phyloP scores from a whole-genome alignment of 2,329 filamentous ascomycete genomes.

The Simplicillium aogashimaense region DNA sequence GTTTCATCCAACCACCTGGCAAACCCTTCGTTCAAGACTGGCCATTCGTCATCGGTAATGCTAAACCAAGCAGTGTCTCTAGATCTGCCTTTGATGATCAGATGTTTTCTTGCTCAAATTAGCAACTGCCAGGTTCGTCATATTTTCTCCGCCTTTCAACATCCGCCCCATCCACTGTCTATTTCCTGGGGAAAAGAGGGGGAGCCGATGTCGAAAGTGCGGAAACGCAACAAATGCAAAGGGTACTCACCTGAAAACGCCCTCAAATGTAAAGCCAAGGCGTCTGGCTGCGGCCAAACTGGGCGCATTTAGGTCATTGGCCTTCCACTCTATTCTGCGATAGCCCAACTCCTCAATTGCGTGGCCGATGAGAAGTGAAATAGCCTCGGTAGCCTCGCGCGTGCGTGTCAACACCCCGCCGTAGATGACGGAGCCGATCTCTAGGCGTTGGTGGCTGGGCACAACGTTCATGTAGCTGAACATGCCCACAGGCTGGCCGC shows the following conservation, averaged over 20 bases:
- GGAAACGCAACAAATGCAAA: background rate
- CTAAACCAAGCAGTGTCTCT: slow-evolving; percentile 53
- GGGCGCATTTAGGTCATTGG: slow-evolving; percentile 42
- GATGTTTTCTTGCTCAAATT: slow-evolving; percentile 33
- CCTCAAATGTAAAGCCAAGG: slow-evolving; percentile 50
- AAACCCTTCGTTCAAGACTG: slow-evolving; percentile 30
- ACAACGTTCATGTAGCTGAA: slow-evolving; percentile 36
- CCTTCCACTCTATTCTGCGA: slow-evolving; percentile 55
- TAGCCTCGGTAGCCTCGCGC: slow-evolving; percentile 44
- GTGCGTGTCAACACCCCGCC: slow-evolving; percentile 40
- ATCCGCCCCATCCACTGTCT: background rate
- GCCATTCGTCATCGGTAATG: slow-evolving; percentile 51
- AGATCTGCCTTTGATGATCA: slow-evolving; percentile 45
- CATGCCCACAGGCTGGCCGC: slow-evolving; percentile 27
- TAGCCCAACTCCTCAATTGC: slow-evolving; percentile 45
- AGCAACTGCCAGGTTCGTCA: background rate
- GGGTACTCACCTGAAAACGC: slow-evolving; percentile 36
- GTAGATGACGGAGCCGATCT: slow-evolving; percentile 48
- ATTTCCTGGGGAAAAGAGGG: too few species aligned
- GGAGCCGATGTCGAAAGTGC: background rate
- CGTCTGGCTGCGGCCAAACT: slow-evolving; percentile 44
- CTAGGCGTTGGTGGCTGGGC: slow-evolving; percentile 36
- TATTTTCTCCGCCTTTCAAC: background rate
- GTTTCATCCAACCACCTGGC: slow-evolving; percentile 41
- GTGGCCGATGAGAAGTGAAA: slow-evolving; percentile 44